Conservation (phyloP, 2,329 filamentous ascomycete genomes). For the Aspergillus novofumigatus region DNA sequence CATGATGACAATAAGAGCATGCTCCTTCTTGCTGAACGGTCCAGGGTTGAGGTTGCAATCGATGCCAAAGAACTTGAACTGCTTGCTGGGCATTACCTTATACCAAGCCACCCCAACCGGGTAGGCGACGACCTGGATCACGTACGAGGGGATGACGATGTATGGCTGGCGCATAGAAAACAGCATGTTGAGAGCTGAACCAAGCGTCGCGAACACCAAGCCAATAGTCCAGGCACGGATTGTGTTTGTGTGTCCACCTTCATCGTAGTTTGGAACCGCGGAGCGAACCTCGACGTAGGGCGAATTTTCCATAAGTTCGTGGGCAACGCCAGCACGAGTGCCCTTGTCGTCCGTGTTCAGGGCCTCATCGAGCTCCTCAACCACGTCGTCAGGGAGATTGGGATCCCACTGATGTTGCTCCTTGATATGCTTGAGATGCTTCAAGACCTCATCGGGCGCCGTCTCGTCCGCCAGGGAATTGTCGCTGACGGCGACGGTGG, state of each 20-base stretch:
- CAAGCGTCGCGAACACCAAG: slow-evolving; percentile 57
- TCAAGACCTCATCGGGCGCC: slow-evolving; percentile 21
- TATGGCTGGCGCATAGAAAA: slow-evolving; percentile 56
- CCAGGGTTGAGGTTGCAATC: slow-evolving; percentile 41
- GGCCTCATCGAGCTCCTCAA: slow-evolving; percentile 58
- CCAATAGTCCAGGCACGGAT: slow-evolving; percentile 63
- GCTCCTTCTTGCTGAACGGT: slow-evolving; percentile 46
- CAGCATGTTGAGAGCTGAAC: slow-evolving; percentile 59
- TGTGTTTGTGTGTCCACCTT: slow-evolving; percentile 62
- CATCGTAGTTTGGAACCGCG: slow-evolving; percentile 61
- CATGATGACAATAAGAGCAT: slow-evolving; percentile 45
- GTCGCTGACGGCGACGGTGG: background rate
- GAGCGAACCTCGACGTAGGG: slow-evolving; percentile 65
- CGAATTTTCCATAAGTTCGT: slow-evolving; percentile 61
- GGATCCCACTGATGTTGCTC: slow-evolving; percentile 61
- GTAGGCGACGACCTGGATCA: slow-evolving; percentile 60
- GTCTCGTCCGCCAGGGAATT: background rate
- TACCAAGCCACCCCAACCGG: slow-evolving; percentile 45
- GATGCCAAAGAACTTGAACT: slow-evolving; percentile 35
- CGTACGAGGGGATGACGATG: slow-evolving; percentile 58
- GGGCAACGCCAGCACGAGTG: slow-evolving; percentile 55
- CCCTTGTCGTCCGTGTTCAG: slow-evolving; percentile 53
- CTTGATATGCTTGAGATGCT: slow-evolving; percentile 52
- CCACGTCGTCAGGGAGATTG: slow-evolving; percentile 60
- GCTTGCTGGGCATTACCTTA: slow-evolving; percentile 33